Evolutionary conservation across 2,329 filamentous ascomycete species (phyloP).

Genomic region (Juglanconis oblonga): DNA sequence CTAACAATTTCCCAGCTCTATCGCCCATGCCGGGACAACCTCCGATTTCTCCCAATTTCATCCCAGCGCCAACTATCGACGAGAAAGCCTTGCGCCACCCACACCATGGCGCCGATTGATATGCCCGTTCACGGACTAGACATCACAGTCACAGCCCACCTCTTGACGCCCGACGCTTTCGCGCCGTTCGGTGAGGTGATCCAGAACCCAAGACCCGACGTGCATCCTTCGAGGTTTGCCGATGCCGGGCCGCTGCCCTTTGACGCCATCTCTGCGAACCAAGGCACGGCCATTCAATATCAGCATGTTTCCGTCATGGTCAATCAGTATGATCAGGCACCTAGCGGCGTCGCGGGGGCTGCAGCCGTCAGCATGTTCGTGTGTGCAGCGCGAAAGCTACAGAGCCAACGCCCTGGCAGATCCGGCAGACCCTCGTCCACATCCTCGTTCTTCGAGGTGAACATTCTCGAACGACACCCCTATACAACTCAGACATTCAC

Average conservation of each 20-base stretch:
- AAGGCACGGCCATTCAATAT: constrained; percentile 86
- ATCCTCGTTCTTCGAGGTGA: constrained; percentile 56
- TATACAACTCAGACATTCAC: constrained; percentile 93
- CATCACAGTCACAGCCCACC: constrained; percentile 55
- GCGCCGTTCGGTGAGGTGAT: constrained; percentile 80
- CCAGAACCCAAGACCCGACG: constrained; percentile 62
- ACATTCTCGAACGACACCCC: constrained; percentile 84
- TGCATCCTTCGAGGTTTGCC: constrained; percentile 44
- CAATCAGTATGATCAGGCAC: constrained; percentile 67
- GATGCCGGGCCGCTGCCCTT: constrained; percentile 32
- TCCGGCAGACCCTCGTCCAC: constrained; percentile 6
- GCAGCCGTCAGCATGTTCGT: constrained; percentile 86
- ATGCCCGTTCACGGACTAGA: constrained; percentile 43
- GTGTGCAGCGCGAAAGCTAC: constrained; percentile 64
- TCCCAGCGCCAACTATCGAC: background rate
- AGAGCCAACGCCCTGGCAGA: constrained; percentile 3
- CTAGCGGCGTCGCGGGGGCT: constrained; percentile 52
- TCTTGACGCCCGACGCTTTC: constrained; percentile 70
- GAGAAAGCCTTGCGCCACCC: background rate
- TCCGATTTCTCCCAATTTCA: background rate
- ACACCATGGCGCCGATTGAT: constrained; percentile 17
- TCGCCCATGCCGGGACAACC: background rate
- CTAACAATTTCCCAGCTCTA: background rate
- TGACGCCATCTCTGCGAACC: constrained; percentile 66
- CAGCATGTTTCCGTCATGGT: constrained; percentile 70